Conservation (phyloP, 2,329 filamentous ascomycete genomes). For the Ophiostoma ips region DNA sequence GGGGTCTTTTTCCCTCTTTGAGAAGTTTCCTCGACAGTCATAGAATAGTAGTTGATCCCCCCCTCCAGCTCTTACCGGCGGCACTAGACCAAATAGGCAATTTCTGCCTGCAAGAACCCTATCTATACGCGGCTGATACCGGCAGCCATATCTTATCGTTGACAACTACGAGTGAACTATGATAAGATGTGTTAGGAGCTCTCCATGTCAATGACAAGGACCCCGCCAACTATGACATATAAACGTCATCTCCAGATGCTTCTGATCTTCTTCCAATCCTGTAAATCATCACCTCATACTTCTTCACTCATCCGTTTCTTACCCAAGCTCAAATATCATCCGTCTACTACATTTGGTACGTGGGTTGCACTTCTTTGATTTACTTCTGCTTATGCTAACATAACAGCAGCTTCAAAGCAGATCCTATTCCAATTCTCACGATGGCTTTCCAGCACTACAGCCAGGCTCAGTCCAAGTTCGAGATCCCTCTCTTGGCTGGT, state of each 20-base stretch:
- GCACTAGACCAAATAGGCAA: background rate
- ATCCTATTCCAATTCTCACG: background rate
- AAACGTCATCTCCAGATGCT: background rate
- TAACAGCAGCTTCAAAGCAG: background rate
- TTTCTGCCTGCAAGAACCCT: background rate
- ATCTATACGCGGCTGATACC: background rate
- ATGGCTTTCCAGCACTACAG: slow-evolving; percentile 1
- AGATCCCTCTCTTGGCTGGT: background rate
- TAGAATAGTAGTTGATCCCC: background rate
- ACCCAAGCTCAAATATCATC: no score
- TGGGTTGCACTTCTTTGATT: no score
- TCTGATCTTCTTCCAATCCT: background rate
- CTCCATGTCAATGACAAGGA: no score
- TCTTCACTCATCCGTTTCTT: background rate
- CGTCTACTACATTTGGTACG: background rate
- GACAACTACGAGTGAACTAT: no score
- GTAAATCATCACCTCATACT: background rate
- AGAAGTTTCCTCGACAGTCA: background rate
- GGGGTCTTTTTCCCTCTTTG: background rate
- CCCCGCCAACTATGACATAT: background rate
- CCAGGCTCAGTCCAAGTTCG: slow-evolving; percentile 2
- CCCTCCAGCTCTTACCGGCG: background rate
- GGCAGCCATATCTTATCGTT: background rate
- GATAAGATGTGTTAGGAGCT: background rate
- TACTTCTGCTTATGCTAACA: background rate